Evolutionary conservation across 2,329 filamentous ascomycete genomes (phyloP).

Genomic region (Stromatinia cepivora): DNA sequence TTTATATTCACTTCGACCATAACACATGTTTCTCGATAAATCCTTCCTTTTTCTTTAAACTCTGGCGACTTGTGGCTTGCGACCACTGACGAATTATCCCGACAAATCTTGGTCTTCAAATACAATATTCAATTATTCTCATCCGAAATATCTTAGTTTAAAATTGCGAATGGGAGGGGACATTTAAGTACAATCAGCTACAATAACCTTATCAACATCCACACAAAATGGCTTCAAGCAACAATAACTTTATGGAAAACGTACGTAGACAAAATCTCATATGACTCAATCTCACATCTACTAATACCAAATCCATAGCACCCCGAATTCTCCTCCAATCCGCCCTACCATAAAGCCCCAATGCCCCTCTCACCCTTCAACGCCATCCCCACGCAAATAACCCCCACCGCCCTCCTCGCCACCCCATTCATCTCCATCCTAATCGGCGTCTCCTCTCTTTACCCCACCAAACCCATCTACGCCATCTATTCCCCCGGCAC

Average conservation of each 20-base stretch:
- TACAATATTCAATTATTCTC: not conserved
- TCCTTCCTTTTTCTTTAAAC: too few relatives aligned
- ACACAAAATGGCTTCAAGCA: not conserved
- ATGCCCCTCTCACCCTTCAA: not conserved
- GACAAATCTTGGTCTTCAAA: too few relatives aligned
- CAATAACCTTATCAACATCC: not conserved
- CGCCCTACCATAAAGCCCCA: not conserved
- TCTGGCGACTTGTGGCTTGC: too few relatives aligned
- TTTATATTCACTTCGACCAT: not conserved
- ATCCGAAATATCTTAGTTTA: too few relatives aligned
- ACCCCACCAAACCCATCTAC: not conserved
- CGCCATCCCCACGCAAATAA: not conserved
- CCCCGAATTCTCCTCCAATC: not conserved
- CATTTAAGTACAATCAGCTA: not conserved
- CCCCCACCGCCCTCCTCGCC: not conserved
- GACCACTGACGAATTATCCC: too few relatives aligned
- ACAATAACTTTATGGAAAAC: not conserved
- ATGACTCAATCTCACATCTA: not conserved
- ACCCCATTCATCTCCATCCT: conserved; percentile 2
- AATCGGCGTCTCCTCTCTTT: not conserved
- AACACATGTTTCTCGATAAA: not conserved
- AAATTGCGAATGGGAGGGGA: not conserved
- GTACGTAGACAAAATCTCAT: not conserved
- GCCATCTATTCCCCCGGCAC: not conserved
- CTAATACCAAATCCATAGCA: not conserved